These are phyloP conservation scores for Jamesozyma lodderae DNA, from an alignment of 805 yeast species.

Conservation along the genomic window DNA sequence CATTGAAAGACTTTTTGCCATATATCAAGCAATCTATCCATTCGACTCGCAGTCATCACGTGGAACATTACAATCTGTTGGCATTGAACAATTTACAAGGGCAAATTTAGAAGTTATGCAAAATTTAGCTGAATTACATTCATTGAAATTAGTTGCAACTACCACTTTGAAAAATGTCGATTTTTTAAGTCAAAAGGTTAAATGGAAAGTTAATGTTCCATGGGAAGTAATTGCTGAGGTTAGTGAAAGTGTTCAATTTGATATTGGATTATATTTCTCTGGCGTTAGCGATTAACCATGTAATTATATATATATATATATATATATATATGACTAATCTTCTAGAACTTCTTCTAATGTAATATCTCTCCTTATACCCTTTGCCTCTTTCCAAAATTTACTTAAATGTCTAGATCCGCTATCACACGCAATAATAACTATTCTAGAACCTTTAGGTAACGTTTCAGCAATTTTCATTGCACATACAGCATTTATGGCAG, in stretches of 20 bases:
- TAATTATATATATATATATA: background rate
- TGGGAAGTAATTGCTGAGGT: conserved; percentile 56
- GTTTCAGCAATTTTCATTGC: conserved; percentile 53
- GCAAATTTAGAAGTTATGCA: conserved; percentile 43
- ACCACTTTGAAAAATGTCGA: conserved; percentile 38
- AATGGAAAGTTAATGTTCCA: conserved; percentile 71
- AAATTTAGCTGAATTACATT: conserved; percentile 50
- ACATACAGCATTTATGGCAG: conserved; percentile 92
- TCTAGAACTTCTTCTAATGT: conserved; percentile 29
- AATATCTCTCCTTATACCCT: conserved; percentile 26
- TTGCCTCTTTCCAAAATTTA: conserved; percentile 81
- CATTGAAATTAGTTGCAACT: conserved; percentile 42
- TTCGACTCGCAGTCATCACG: conserved; percentile 26
- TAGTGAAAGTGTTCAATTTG: conserved; percentile 57
- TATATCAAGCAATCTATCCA: conserved; percentile 59
- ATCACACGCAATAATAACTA: conserved; percentile 86
- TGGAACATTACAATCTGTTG: conserved; percentile 16
- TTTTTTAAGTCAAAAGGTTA: conserved; percentile 53
- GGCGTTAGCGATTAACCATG: conserved; percentile 9
- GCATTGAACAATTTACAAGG: conserved; percentile 22
- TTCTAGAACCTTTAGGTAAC: conserved; percentile 45
- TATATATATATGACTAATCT: background rate
- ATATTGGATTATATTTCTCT: conserved; percentile 50
- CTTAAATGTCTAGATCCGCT: conserved; percentile 84
- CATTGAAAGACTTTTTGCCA: conserved; percentile 71